Evolutionary conservation across 805 yeast genomes (phyloP).

Genomic region (Teunomyces cretensis): DNA sequence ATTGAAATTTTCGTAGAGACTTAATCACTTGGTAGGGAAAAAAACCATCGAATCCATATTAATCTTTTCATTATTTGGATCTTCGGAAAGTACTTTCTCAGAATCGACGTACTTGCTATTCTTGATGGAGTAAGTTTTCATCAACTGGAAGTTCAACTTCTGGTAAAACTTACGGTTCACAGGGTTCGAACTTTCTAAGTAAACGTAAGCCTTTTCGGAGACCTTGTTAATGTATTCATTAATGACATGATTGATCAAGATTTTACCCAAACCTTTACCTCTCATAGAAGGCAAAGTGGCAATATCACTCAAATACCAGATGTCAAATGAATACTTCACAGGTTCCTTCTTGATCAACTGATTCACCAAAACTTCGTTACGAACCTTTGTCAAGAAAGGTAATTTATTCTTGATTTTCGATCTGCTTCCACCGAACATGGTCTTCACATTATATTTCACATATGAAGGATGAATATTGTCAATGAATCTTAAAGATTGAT

Average conservation of each 20-base stretch:
- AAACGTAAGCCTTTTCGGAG: conserved; percentile 28
- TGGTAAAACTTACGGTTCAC: conserved; percentile 52
- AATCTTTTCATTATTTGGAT: conserved; percentile 12
- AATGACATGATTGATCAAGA: conserved; percentile 49
- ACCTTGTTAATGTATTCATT: conserved; percentile 41
- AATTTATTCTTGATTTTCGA: conserved; percentile 51
- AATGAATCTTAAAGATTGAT: conserved; percentile 18
- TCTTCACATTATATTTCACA: conserved; percentile 37
- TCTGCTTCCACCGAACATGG: conserved; percentile 45
- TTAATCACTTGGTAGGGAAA: conserved; percentile 6
- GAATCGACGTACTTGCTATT: conserved; percentile 21
- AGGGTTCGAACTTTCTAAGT: conserved; percentile 59
- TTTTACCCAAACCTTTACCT: conserved; percentile 58
- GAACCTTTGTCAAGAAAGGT: conserved; percentile 44
- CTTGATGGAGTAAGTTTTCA: conserved; percentile 31
- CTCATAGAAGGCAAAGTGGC: conserved; percentile 58
- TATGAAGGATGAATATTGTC: conserved; percentile 29
- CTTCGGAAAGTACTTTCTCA: conserved; percentile 8
- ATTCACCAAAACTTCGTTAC: conserved; percentile 44
- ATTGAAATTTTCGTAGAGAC: not conserved
- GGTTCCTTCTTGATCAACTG: conserved; percentile 19
- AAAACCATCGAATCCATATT: conserved; percentile 17
- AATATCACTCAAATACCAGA: conserved; percentile 61
- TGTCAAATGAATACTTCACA: conserved; percentile 10
- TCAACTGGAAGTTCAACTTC: conserved; percentile 49